These are phyloP conservation scores for Juncus inflexus DNA, from an alignment of 176 grass and related monocot species.

Conservation along the genomic window DNA sequence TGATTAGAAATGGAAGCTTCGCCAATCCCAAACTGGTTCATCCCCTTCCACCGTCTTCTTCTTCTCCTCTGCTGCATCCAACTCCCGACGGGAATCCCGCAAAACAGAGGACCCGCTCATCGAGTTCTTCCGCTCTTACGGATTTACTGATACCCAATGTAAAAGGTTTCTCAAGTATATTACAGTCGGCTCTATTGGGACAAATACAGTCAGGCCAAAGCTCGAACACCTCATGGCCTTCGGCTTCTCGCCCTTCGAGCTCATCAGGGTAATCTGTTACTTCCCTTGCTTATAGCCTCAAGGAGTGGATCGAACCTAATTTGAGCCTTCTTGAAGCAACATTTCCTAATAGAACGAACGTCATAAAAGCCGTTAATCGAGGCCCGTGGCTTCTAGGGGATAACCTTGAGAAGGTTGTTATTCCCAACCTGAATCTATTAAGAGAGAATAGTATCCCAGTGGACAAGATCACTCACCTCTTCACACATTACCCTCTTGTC, in stretches of 20 bases:
- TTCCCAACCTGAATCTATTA: constrained; percentile 16
- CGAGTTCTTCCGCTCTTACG: constrained; percentile 17
- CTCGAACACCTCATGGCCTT: constrained; percentile 18
- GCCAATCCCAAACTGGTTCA: no score
- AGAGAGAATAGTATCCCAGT: constrained; percentile 4
- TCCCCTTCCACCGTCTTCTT: no score
- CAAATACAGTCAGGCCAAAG: constrained; percentile 7
- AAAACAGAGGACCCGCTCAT: constrained; percentile 1
- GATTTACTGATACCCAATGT: constrained; percentile 20
- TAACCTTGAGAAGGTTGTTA: neutral
- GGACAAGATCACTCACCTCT: neutral
- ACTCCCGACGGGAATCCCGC: neutral
- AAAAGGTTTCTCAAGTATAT: constrained; percentile 7
- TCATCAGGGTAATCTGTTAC: constrained; percentile 15
- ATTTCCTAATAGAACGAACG: neutral
- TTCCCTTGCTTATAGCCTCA: constrained; percentile 15
- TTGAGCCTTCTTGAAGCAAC: constrained; percentile 13
- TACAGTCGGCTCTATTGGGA: neutral
- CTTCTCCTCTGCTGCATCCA: neutral
- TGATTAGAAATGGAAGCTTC: no score
- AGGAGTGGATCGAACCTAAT: constrained; percentile 14
- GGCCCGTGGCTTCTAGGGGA: constrained; percentile 7
- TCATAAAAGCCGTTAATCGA: neutral
- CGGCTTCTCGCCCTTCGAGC: constrained; percentile 9
- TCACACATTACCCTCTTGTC: neutral